Base-by-base conservation (phyloP, 164 flowering plant genomes). In the Vitis amurensis region DNA sequence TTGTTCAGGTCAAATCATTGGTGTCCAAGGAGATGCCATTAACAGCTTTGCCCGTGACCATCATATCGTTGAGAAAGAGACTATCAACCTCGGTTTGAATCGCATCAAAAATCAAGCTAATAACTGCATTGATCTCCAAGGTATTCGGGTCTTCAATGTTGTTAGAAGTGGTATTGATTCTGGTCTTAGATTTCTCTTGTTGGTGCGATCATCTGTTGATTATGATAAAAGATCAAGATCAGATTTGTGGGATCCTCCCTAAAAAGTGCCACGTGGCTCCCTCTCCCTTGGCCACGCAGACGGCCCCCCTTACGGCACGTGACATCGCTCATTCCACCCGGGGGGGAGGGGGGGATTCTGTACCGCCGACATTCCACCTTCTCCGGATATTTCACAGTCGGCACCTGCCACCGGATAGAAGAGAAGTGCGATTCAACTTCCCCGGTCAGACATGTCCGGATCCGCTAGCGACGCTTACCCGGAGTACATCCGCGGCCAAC, bases 91-190 rank as follows among this genome's bases (percentile, higher is more conserved):
- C 62, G 1, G 62, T 31, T 59, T 59, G 62, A 31, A 59, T 17
- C 14, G 2, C 9, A 59, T 59, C 62, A 29, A 4, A 10, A 59
- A 59, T 29, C 62, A 0, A 0, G 62, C 62, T 8, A 31, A 59
- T 31, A 59, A 59, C 62, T 59, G 62, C 62, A 59, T 31, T 27
- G 62, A 31, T 23, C 62, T 59, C 2, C 62, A 59, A 31, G 62
- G 62, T 3, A 17, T 59, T 31, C 3, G 17, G 9, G 62, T 59
- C 4, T 59, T 59, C 30, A 59, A 59, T 17, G 17, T 31, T 59
- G 30, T 59, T 59, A 4, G 62, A 17, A 31, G 62, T 59, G 62
- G 62, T 17, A 59, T 31, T 59, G 62, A 31, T 27, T 59, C 62
- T 59, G 47, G 62, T 27, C 62, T 59, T 0, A 1, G 62, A 8